phyloP scores from a whole-genome alignment of 805 yeast genomes.

The Candida hispaniensis region DNA sequence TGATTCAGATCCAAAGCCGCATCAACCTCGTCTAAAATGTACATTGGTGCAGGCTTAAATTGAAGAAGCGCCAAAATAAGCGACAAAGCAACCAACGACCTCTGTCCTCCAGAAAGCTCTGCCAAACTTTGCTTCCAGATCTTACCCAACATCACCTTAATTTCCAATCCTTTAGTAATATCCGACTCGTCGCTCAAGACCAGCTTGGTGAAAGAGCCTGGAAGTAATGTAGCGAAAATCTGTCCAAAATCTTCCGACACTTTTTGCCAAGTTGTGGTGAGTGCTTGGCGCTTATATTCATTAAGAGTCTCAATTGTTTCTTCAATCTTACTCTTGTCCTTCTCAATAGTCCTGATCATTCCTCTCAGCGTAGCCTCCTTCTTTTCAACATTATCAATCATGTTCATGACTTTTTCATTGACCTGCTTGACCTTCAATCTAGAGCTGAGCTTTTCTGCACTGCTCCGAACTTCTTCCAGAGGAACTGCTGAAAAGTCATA shows the following conservation, averaged over 20 bases:
- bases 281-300: conserved; percentile 72
- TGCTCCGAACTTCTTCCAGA: conserved; percentile 49
- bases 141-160: conserved; percentile 76
- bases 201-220: conserved; percentile 81
- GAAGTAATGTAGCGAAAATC: conserved; percentile 78
- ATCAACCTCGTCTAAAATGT: conserved; percentile 93
- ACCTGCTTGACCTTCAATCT: conserved; percentile 63
- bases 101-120: conserved; percentile 93
- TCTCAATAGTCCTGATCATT: conserved; percentile 79
- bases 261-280: conserved; percentile 73
- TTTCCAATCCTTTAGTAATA: conserved; percentile 82
- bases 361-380: conserved; percentile 64
- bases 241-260: conserved; percentile 84
- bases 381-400: conserved; percentile 85
- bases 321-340: conserved; percentile 79
- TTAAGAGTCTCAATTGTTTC: conserved; percentile 77
- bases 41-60: conserved; percentile 98
- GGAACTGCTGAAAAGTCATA: conserved; percentile 25
- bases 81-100: conserved; percentile 87
- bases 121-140: conserved; percentile 95
- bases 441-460: conserved; percentile 45
- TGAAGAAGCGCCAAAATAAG: conserved; percentile 84
- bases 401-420: conserved; percentile 75
- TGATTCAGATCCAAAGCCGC: conserved; percentile 96
- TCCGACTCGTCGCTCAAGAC: conserved; percentile 73